phyloP scores from a whole-genome alignment of 371 early-diverging fungal species.

The Mortierella sp. region DNA sequence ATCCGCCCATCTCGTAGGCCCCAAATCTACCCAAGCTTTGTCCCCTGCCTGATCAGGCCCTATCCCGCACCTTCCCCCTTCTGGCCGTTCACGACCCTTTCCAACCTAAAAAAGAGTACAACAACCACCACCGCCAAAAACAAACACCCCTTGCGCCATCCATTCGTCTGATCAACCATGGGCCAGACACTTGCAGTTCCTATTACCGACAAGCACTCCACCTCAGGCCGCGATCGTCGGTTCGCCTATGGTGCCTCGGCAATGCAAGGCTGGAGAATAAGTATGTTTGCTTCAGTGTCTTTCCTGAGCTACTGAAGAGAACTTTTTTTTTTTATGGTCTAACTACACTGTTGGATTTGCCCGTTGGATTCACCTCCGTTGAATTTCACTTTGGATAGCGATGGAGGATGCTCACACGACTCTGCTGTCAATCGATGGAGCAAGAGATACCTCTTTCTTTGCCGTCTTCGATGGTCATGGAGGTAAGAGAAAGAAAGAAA shows the following conservation, averaged over 20 bases:
- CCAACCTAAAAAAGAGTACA: no score
- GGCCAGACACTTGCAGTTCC: slow-evolving; percentile 97
- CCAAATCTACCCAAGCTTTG: background rate
- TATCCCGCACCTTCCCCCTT: background rate
- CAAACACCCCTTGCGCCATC: no score
- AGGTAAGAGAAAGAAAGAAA: slow-evolving; percentile 61
- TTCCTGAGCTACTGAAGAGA: background rate
- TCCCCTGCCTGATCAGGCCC: background rate
- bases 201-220: slow-evolving; percentile 85
- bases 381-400: slow-evolving; percentile 14
- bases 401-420: slow-evolving; percentile 91
- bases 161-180: no score
- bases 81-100: background rate
- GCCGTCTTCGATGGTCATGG: slow-evolving; percentile 98
- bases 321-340: background rate
- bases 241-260: slow-evolving; percentile 84
- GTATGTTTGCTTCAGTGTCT: slow-evolving; percentile 57
- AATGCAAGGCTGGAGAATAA: slow-evolving; percentile 98
- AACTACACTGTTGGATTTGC: background rate
- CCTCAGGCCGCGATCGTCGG: slow-evolving; percentile 74
- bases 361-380: background rate
- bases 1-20: background rate
- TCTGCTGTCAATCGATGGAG: slow-evolving; percentile 66
- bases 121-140: no score
- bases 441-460: slow-evolving; percentile 79